These are phyloP conservation scores for Sporothrix globosa DNA, from an alignment of 2,329 filamentous ascomycete species.

Conservation along the genomic window DNA sequence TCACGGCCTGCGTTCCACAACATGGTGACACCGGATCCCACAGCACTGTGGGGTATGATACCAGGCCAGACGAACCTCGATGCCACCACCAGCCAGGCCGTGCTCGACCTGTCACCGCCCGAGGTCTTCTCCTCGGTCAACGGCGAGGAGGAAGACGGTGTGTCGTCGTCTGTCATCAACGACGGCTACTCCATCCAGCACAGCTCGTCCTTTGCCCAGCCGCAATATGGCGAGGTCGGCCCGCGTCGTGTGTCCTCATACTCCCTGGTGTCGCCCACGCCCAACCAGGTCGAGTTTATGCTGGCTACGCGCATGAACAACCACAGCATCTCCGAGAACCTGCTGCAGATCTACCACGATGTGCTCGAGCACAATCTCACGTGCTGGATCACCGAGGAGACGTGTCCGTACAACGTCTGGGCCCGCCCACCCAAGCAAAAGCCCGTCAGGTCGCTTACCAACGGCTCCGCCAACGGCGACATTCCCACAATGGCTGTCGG, in stretches of 20 bases:
- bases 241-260: slow-evolving; percentile 22
- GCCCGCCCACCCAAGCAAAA: slow-evolving; percentile 26
- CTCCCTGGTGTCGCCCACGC: slow-evolving; percentile 32
- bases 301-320: slow-evolving; percentile 42
- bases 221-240: neutral
- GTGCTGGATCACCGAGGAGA: slow-evolving; percentile 58
- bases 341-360: slow-evolving; percentile 58
- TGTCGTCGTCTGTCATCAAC: slow-evolving; percentile 19
- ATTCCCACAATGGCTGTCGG: slow-evolving; percentile 22
- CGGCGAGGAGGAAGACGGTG: slow-evolving; percentile 25
- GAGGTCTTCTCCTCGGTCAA: slow-evolving; percentile 12
- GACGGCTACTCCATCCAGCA: slow-evolving; percentile 30
- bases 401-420: slow-evolving; percentile 52
- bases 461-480: neutral
- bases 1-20: slow-evolving; percentile 31
- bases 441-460: neutral
- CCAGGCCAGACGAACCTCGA: slow-evolving; percentile 21
- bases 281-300: slow-evolving; percentile 33
- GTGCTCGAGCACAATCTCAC: slow-evolving; percentile 57
- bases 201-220: slow-evolving; percentile 12
- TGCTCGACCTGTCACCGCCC: slow-evolving; percentile 26
- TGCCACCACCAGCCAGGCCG: slow-evolving; percentile 3
- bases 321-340: slow-evolving; percentile 47
- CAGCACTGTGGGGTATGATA: slow-evolving; percentile 26
- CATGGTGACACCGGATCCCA: slow-evolving; percentile 25